Conservation (phyloP, 2,329 filamentous ascomycete genomes). For the Sclerotinia spermophila region DNA sequence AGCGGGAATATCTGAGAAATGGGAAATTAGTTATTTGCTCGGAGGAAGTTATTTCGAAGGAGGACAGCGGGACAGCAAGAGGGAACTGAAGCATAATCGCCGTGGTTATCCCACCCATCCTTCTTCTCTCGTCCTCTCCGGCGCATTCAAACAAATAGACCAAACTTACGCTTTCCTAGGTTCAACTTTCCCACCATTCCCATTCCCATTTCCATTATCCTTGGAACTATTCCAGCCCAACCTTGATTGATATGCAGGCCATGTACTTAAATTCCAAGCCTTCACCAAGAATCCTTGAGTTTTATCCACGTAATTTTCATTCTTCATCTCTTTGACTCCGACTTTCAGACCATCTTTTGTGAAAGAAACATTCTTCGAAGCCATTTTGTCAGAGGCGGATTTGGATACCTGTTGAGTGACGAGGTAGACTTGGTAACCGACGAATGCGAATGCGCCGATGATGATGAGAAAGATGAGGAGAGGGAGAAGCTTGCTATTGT, state of each 20-base stretch:
- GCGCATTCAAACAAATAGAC: not conserved
- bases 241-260: slow-evolving; percentile 37
- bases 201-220: slow-evolving; percentile 19
- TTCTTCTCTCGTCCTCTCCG: not conserved
- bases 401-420: slow-evolving; percentile 63
- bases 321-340: slow-evolving; percentile 63
- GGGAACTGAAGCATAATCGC: not conserved
- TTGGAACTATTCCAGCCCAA: slow-evolving; percentile 37
- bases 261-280: slow-evolving; percentile 56
- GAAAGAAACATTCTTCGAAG: slow-evolving; percentile 71
- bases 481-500: slow-evolving; percentile 55
- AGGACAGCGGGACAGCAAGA: not conserved
- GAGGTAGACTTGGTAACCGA: slow-evolving; percentile 71
- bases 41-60: not conserved
- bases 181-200: slow-evolving; percentile 26
- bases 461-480: slow-evolving; percentile 61
- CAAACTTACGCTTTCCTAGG: slow-evolving; percentile 34
- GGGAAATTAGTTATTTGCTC: not conserved
- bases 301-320: slow-evolving; percentile 68
- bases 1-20: slow-evolving; percentile 3
- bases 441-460: slow-evolving; percentile 55
- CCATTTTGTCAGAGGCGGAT: slow-evolving; percentile 65
- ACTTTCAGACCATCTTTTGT: slow-evolving; percentile 72
- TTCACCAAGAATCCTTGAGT: slow-evolving; percentile 68
- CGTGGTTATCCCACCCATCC: not conserved